Evolutionary conservation across 202 grass and related monocot species (phyloP).

Genomic region (Thinopyrum obtusiflorum): DNA sequence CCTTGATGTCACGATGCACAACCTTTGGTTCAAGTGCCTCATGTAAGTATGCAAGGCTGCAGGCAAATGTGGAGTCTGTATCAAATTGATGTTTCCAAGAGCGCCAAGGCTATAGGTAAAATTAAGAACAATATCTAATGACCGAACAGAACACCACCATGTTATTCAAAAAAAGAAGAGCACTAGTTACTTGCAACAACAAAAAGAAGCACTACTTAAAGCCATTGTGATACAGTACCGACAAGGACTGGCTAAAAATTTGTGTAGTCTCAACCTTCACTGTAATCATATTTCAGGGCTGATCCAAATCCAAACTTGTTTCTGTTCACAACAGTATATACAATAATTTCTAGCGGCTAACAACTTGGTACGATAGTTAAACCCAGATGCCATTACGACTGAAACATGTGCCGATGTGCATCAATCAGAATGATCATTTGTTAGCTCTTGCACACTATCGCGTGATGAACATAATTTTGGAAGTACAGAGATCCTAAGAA

Average conservation of each 20-base stretch:
- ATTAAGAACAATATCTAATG: slow-evolving; percentile 9
- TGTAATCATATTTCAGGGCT: slow-evolving; percentile 1
- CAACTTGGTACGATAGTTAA: neutral
- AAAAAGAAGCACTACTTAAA: neutral
- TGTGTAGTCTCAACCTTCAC: neutral
- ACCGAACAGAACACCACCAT: neutral
- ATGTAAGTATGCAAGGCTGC: slow-evolving; percentile 95
- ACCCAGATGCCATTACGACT: neutral
- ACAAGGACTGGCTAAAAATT: neutral
- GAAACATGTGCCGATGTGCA: slow-evolving; percentile 1
- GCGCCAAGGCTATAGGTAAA: neutral
- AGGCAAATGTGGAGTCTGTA: slow-evolving; percentile 29
- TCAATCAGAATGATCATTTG: slow-evolving; percentile 16
- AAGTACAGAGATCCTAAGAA: neutral
- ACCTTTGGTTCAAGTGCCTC: slow-evolving; percentile 98
- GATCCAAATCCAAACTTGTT: slow-evolving; percentile 12
- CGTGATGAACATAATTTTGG: neutral
- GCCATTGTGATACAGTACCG: neutral
- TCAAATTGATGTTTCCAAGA: slow-evolving; percentile 23
- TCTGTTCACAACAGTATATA: slow-evolving; percentile 11
- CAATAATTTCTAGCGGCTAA: neutral
- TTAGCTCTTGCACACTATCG: slow-evolving; percentile 1
- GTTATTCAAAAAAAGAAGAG: neutral
- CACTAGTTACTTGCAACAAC: neutral
- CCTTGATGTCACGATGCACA: slow-evolving; percentile 95